Conservation (phyloP, 768 basidiomycete species). For the Tulasnella sp. region DNA sequence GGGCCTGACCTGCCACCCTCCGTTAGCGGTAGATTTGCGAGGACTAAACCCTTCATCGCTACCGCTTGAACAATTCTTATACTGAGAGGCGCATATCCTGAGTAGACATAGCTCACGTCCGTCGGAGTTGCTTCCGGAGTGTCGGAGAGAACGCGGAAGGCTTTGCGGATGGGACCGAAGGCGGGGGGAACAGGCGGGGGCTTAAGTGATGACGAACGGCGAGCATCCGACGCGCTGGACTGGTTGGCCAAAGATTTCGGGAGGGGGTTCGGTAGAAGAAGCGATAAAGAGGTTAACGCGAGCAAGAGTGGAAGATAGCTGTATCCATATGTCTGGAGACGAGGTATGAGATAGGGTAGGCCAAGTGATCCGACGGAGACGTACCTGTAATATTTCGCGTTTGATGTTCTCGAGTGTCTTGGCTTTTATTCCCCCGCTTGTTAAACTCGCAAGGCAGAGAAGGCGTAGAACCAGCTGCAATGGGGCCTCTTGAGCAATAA, state of each 20-base stretch:
- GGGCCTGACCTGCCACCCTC: conserved; percentile 28
- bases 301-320: conserved; percentile 54
- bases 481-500: conserved; percentile 85
- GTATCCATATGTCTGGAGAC: conserved; percentile 59
- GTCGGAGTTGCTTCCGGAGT: conserved; percentile 69
- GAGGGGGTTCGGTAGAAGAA: conserved; percentile 68
- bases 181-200: conserved; percentile 46
- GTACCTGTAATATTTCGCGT: conserved; percentile 84
- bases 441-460: conserved; percentile 84
- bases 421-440: conserved; percentile 80
- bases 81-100: conserved; percentile 94
- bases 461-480: conserved; percentile 77
- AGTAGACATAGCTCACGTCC: conserved; percentile 95
- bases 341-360: conserved; percentile 31
- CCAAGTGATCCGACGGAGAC: conserved; percentile 49
- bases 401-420: conserved; percentile 87
- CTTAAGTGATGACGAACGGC: conserved; percentile 47
- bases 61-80: conserved; percentile 90
- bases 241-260: conserved; percentile 47
- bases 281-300: conserved; percentile 44
- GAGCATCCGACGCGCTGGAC: conserved; percentile 52
- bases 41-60: conserved; percentile 86
- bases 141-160: conserved; percentile 89
- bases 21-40: conserved; percentile 43
- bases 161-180: conserved; percentile 74